A percentile compares a stretch with the other conserved stretches of the same genome.
Evolutionary conservation across 2,329 filamentous ascomycete genomes (phyloP).

Genomic region (Penicillium brasilianum): DNA sequence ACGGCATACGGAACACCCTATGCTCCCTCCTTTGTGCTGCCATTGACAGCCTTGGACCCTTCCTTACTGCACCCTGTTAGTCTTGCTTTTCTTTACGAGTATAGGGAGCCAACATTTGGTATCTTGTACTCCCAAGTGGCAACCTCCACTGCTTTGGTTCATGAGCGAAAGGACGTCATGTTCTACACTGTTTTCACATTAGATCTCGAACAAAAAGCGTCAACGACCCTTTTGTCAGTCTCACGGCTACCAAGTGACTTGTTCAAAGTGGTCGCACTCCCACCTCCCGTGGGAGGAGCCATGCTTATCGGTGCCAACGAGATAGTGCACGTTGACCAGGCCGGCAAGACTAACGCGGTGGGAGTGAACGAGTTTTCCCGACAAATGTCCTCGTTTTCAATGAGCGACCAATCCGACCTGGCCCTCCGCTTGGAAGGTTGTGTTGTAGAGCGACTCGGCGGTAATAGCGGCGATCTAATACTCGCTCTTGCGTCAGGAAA

Average conservation of each 20-base stretch:
- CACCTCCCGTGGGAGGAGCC: constrained; percentile 84
- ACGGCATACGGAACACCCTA: constrained; percentile 68
- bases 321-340: constrained; percentile 93
- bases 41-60: constrained; percentile 85
- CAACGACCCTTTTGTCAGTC: constrained; percentile 89
- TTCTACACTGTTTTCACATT: constrained; percentile 94
- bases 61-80: constrained; percentile 86
- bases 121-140: constrained; percentile 80
- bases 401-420: constrained; percentile 84
- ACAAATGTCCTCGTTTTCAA: constrained; percentile 78
- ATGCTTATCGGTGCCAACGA: constrained; percentile 87
- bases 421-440: constrained; percentile 81
- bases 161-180: constrained; percentile 80
- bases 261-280: constrained; percentile 79
- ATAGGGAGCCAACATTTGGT: constrained; percentile 95
- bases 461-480: constrained; percentile 81
- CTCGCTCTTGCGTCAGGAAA: constrained; percentile 77
- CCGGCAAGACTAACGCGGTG: constrained; percentile 88
- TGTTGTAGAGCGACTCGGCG: constrained; percentile 74
- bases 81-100: constrained; percentile 92
- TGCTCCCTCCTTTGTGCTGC: constrained; percentile 88
- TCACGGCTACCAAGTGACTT: constrained; percentile 84
- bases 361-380: constrained; percentile 91
- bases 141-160: constrained; percentile 73
- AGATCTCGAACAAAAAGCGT: constrained; percentile 89